Percentiles rank a stretch among this genome's conserved stretches.
phyloP scores from a whole-genome alignment of 352 stramenopile genomes.

The Globisporangium orthogonon region DNA sequence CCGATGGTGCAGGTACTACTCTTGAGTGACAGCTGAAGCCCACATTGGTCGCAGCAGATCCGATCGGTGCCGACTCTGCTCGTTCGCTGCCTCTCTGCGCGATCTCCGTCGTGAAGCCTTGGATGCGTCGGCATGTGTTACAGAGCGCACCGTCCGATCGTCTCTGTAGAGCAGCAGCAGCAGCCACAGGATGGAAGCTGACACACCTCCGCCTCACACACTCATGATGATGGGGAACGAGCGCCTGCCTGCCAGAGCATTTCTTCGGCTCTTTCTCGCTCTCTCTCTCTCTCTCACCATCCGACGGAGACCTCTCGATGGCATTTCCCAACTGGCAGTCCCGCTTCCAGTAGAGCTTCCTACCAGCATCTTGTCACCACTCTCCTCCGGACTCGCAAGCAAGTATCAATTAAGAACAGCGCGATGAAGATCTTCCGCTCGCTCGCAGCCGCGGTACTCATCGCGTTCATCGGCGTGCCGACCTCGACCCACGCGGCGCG shows the following conservation, averaged over 20 bases:
- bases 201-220: neutral
- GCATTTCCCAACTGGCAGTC: conserved; percentile 21
- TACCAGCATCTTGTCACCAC: neutral
- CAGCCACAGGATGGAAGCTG: neutral
- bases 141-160: neutral
- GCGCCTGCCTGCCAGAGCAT: neutral
- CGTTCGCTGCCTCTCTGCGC: neutral
- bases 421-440: conserved; percentile 28
- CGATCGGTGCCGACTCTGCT: neutral
- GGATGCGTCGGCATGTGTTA: neutral
- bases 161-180: neutral
- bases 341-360: neutral
- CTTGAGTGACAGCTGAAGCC: neutral
- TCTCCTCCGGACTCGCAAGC: too few relatives aligned
- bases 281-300: neutral
- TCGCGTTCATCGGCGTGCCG: conserved; percentile 10
- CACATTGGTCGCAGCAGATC: neutral
- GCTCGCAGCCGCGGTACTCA: conserved; percentile 18
- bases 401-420: neutral
- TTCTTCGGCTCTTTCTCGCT: neutral
- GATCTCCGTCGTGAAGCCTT: neutral
- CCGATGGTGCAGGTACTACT: neutral
- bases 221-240: neutral
- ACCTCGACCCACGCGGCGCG: conserved; percentile 13
- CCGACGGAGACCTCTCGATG: neutral